A percentile compares a stretch with the other conserved stretches of the same genome.
phyloP scores from a whole-genome alignment of 768 basidiomycete genomes.

The Leccinum subtestaceum region DNA sequence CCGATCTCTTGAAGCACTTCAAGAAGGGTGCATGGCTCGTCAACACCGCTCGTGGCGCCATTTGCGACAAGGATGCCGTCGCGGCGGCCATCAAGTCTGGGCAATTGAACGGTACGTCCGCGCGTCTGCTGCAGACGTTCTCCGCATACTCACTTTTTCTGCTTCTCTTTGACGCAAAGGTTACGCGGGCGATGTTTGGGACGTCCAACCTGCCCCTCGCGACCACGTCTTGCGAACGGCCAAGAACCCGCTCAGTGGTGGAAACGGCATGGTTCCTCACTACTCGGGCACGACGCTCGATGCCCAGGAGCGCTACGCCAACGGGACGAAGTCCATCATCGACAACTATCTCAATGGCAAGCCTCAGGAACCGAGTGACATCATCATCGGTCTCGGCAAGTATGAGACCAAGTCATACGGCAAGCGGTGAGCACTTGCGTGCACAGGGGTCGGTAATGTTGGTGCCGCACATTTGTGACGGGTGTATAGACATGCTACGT shows the following conservation, averaged over 20 bases:
- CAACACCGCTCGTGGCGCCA: conserved; percentile 91
- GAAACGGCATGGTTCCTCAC: conserved; percentile 89
- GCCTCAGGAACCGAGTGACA: conserved; percentile 71
- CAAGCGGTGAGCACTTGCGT: conserved; percentile 13
- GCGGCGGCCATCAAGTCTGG: conserved; percentile 74
- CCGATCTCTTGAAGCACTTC: conserved; percentile 80
- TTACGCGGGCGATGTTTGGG: conserved; percentile 69
- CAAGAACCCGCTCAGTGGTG: conserved; percentile 78
- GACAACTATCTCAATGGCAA: conserved; percentile 63
- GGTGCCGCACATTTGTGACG: background rate
- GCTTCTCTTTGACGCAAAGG: conserved; percentile 5
- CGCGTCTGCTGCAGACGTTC: background rate
- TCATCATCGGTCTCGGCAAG: conserved; percentile 74
- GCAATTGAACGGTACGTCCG: conserved; percentile 54
- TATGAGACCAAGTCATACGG: conserved; percentile 47
- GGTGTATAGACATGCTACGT: background rate
- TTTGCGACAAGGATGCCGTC: conserved; percentile 82
- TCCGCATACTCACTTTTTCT: background rate
- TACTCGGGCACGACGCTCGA: conserved; percentile 89
- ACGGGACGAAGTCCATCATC: conserved; percentile 66
- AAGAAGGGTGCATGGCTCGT: conserved; percentile 92
- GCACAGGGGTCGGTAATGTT: background rate
- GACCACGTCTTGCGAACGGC: conserved; percentile 85
- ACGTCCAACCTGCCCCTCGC: conserved; percentile 81
- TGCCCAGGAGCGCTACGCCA: conserved; percentile 83